Evolutionary conservation across 1,284 basidiomycete genomes (phyloP), one percentile per base, ranked within the genome.

Genomic region (Lentinula novae-zelandiae): DNA sequence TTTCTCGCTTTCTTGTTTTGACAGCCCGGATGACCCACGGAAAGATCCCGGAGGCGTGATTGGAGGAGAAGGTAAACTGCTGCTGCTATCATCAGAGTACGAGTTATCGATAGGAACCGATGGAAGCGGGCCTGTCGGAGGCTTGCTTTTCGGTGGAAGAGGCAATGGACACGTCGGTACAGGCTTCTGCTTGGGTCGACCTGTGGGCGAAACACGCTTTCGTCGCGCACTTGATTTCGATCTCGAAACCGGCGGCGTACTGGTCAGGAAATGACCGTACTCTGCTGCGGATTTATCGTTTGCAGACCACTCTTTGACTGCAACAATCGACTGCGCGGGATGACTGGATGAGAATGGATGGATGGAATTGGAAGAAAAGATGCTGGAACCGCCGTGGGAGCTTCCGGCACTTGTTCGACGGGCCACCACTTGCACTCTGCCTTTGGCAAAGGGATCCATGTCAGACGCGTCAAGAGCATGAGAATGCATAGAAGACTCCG

Each of bases 391-490:
- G 15, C 49, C 49, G 7, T 33, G 13, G 12, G 53, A 42, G n/a
- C 40, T 56, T 42, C 40, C 54, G 1, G 54, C 31, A 33, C 54
- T 56, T 34, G 7, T 31, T 54, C 53, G 53, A 42, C 53, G 53
- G 5, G 53, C 6, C 8, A 56, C 42, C 36, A 56, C 54, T 33
- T 56, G 54, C 8, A 62, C 61, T n/a, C 39, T 38, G 40, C 61
- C 61, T 50, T 62, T 62, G 6, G 61, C 61, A 36, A 62, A 62
- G 8, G 61, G 61, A 55, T 62, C 61, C 12, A 27, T 20, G 31
- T 39, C 34, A 6, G 55, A 49, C 31, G 4, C 10, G 17, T 44
- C 57, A 34, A 39, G 57, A 8, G 50, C 7, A 9, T 33, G 17
- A 0, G 49, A 51, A 9, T 38, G n/a, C 34, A 39, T 6, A 10